phyloP scores from a whole-genome alignment of 2,329 filamentous ascomycete genomes.

The Dissoconium aciculare region DNA sequence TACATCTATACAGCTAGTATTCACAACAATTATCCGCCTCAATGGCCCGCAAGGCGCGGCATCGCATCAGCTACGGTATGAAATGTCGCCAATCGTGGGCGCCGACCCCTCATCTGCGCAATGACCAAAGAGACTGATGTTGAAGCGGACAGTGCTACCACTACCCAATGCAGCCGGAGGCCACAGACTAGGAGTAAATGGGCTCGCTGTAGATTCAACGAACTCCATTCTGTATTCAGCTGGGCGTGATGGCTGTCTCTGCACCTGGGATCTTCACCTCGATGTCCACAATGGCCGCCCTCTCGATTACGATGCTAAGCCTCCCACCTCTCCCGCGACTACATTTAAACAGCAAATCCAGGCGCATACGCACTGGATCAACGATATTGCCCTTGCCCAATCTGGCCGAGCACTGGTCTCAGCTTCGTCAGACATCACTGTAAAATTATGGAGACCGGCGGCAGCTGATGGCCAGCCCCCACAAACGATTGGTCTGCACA shows the following conservation, averaged over 20 bases:
- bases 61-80: conserved; percentile 40
- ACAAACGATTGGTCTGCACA: conserved; percentile 76
- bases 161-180: conserved; percentile 55
- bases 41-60: conserved; percentile 39
- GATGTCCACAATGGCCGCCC: conserved; percentile 37
- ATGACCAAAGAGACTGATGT: conserved; percentile 8
- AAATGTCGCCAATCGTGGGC: too few species aligned
- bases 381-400: conserved; percentile 72
- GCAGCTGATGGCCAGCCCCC: conserved; percentile 50
- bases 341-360: conserved; percentile 49
- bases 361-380: conserved; percentile 92
- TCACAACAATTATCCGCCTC: too few species aligned
- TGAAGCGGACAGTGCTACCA: conserved; percentile 45
- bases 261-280: conserved; percentile 81
- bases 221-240: conserved; percentile 79
- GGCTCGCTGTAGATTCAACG: conserved; percentile 69
- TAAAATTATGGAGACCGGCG: conserved; percentile 77
- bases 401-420: conserved; percentile 69
- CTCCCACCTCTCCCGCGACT: conserved; percentile 27
- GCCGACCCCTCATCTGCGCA: background rate
- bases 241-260: conserved; percentile 86
- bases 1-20: too few species aligned
- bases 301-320: conserved; percentile 23
- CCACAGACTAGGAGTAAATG: conserved; percentile 88
- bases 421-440: conserved; percentile 82